Conservation (phyloP, 768 basidiomycete genomes). For the Podaxis sp. region DNA sequence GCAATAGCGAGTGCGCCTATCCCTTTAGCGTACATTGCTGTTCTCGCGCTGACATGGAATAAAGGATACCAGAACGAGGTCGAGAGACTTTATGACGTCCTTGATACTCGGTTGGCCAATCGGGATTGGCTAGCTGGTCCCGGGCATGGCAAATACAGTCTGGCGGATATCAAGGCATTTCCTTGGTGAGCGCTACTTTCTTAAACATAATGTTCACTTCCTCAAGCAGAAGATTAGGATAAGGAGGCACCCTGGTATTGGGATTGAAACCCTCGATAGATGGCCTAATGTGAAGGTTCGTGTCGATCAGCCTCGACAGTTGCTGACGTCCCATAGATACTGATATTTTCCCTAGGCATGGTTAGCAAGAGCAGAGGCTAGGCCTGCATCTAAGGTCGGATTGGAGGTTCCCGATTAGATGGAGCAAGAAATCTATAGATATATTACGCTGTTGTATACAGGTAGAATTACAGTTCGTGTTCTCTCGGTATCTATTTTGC, state of each 20-base stretch:
- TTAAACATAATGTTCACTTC: not conserved
- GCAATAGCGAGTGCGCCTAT: slow-evolving; percentile 50
- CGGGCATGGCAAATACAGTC: slow-evolving; percentile 54
- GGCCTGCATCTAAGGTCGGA: not conserved
- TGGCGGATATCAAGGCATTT: slow-evolving; percentile 68
- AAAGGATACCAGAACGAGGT: slow-evolving; percentile 75
- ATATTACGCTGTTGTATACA: slow-evolving; percentile 1
- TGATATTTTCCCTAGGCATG: not conserved
- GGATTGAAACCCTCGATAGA: slow-evolving; percentile 55
- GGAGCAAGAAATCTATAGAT: not conserved
- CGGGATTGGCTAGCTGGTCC: slow-evolving; percentile 76
- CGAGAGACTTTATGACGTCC: slow-evolving; percentile 72
- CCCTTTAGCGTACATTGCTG: not conserved
- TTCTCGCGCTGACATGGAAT: slow-evolving; percentile 11
- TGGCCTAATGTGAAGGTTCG: slow-evolving; percentile 56
- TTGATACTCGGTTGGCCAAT: slow-evolving; percentile 63
- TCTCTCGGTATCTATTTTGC: slow-evolving; percentile 7
- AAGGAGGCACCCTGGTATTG: slow-evolving; percentile 40
- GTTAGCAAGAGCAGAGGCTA: not conserved
- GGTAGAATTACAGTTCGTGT: not conserved
- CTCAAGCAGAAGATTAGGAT: slow-evolving; percentile 26
- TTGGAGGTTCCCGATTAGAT: not conserved
- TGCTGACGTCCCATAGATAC: not conserved
- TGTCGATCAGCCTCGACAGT: not conserved
- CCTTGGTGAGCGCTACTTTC: slow-evolving; percentile 45